Evolutionary conservation across 2,329 filamentous ascomycete genomes (phyloP).

Genomic region (Lasiodiplodia theobromae): DNA sequence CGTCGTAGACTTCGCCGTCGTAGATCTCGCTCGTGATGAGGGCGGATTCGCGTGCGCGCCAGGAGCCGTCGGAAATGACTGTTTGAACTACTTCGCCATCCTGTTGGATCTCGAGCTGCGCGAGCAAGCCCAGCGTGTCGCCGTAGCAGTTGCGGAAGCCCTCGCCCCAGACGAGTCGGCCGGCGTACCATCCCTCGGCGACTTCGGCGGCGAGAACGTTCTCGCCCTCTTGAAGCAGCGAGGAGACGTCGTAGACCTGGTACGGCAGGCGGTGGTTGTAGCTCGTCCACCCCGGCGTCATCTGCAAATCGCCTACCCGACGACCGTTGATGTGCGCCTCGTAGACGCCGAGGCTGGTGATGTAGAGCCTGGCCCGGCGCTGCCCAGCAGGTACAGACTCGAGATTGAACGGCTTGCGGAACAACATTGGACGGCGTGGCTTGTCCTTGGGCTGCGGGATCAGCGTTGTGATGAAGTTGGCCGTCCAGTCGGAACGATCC

Average conservation of each 20-base stretch:
- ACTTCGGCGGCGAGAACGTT: conserved; percentile 55
- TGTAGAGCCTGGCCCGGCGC: conserved; percentile 32
- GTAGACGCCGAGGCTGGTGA: conserved; percentile 35
- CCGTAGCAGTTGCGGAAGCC: conserved; percentile 49
- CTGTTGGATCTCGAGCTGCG: conserved; percentile 48
- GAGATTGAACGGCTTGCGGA: conserved; percentile 41
- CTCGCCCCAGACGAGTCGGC: conserved; percentile 47
- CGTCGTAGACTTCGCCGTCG: conserved; percentile 62
- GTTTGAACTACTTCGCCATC: conserved; percentile 38
- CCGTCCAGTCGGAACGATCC: conserved; percentile 42
- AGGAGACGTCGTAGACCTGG: conserved; percentile 60
- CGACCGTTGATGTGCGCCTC: conserved; percentile 35
- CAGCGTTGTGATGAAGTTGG: conserved; percentile 37
- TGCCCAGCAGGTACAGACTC: neutral
- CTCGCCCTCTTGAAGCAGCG: conserved; percentile 42
- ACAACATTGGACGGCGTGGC: conserved; percentile 42
- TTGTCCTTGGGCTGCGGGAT: conserved; percentile 33
- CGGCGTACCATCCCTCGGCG: conserved; percentile 60
- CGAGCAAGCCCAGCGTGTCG: conserved; percentile 49
- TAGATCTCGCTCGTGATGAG: conserved; percentile 56
- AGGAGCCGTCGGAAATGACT: conserved; percentile 43
- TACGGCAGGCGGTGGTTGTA: conserved; percentile 61
- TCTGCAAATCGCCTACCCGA: conserved; percentile 32
- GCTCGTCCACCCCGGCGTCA: conserved; percentile 62
- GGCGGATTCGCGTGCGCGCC: conserved; percentile 46